These are phyloP conservation scores for Beta lomatogona DNA, from an alignment of 179 eudicot genomes.

Conservation along the genomic window DNA sequence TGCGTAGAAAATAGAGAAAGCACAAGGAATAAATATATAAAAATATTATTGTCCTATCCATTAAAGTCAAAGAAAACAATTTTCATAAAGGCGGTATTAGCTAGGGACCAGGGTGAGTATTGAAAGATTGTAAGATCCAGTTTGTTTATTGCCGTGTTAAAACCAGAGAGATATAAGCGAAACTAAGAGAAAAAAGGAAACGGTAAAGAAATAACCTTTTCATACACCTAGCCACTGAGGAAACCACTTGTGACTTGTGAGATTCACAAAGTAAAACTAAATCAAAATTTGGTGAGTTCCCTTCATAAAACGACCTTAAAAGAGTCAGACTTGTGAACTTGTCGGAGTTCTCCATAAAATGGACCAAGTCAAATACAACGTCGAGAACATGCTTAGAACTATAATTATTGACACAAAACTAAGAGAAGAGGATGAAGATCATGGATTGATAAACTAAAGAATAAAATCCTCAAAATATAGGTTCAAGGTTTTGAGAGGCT, in stretches of 20 bases:
- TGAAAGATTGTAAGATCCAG: neutral
- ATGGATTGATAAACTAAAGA: too few relatives aligned
- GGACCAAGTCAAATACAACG: too few relatives aligned
- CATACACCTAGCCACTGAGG: neutral
- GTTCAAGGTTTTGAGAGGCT: too few relatives aligned
- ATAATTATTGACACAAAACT: too few relatives aligned
- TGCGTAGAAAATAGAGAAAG: conserved; percentile 31
- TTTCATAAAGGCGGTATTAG: neutral
- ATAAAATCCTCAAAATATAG: too few relatives aligned
- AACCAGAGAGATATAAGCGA: neutral
- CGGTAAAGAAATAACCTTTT: neutral
- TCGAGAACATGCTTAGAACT: too few relatives aligned
- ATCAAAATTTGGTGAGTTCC: neutral
- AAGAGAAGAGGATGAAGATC: too few relatives aligned
- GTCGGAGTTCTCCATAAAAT: neutral
- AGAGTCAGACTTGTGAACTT: neutral
- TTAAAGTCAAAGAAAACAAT: neutral
- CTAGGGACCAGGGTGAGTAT: neutral
- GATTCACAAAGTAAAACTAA: neutral
- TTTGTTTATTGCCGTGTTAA: neutral
- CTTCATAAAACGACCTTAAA: neutral
- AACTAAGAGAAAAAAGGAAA: neutral
- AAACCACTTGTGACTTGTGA: neutral
- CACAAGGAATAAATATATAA: neutral
- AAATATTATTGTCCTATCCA: neutral